Percentiles rank a stretch among this genome's conserved stretches.
Conservation (phyloP, 768 basidiomycete species). For the Leccinum truebloodii region DNA sequence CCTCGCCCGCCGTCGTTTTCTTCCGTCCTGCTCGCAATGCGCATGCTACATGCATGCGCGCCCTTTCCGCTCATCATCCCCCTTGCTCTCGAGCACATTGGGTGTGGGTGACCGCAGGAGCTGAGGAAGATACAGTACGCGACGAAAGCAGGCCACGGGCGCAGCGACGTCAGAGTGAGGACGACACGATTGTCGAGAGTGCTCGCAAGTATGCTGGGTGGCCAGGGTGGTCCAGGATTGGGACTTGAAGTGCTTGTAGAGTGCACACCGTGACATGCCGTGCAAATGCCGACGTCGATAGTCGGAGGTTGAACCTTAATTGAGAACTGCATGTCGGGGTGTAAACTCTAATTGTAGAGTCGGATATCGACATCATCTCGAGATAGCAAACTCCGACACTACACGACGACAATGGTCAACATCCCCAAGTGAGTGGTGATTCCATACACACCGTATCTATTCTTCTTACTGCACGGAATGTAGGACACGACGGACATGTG, state of each 20-base stretch:
- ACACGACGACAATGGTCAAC: conserved; percentile 76
- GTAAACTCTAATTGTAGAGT: conserved; percentile 24
- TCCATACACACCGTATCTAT: conserved; percentile 6
- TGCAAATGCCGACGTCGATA: no score
- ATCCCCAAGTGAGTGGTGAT: conserved; percentile 77
- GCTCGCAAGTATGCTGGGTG: not conserved
- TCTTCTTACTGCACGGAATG: conserved; percentile 10
- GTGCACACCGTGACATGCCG: no score
- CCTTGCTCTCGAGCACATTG: not conserved
- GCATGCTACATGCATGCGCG: not conserved
- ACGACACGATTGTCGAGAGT: not conserved
- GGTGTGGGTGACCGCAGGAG: not conserved
- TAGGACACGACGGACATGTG: conserved; percentile 96
- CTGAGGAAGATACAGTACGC: not conserved
- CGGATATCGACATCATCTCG: conserved; percentile 15
- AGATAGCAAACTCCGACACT: conserved; percentile 15
- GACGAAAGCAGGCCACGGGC: not conserved
- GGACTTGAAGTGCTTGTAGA: no score
- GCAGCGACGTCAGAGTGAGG: not conserved
- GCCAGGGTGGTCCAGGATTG: not conserved
- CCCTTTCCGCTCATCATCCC: not conserved
- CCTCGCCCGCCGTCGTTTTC: no score
- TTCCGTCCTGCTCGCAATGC: not conserved
- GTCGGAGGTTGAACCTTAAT: not conserved
- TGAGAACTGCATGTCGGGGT: conserved; percentile 15